phyloP scores from a whole-genome alignment of 2,329 filamentous ascomycete genomes.

The Curvularia spicifera region DNA sequence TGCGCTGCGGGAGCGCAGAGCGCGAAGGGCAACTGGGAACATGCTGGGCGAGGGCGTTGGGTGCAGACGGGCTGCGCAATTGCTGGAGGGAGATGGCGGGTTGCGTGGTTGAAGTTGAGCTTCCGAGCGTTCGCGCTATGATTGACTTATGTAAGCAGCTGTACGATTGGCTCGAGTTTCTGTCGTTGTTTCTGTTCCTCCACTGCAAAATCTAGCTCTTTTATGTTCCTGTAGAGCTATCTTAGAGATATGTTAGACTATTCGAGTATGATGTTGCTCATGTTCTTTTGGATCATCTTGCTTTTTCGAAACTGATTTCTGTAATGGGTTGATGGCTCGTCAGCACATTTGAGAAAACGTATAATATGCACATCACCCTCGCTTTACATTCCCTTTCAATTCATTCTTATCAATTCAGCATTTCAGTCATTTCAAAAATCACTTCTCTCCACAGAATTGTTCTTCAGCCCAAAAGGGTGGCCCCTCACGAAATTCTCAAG shows the following conservation, averaged over 20 bases:
- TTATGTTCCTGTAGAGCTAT: background rate
- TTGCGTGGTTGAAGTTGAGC: conserved; percentile 22
- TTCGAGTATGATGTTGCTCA: background rate
- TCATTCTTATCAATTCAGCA: background rate
- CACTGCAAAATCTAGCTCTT: background rate
- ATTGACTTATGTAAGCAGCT: conserved; percentile 16
- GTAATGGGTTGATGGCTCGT: background rate
- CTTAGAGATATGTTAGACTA: background rate
- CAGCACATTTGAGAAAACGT: background rate
- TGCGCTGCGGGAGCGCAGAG: conserved; percentile 36
- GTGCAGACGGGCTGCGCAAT: conserved; percentile 29
- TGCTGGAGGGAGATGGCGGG: conserved; percentile 10
- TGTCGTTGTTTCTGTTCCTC: background rate
- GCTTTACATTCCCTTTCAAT: background rate
- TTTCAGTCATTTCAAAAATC: background rate
- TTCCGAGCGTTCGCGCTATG: conserved; percentile 22
- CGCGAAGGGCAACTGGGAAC: conserved; percentile 37
- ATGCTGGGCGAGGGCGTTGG: conserved; percentile 26
- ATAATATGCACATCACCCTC: background rate
- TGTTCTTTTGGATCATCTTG: background rate
- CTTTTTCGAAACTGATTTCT: background rate
- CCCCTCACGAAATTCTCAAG: background rate
- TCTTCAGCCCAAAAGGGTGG: too few species aligned
- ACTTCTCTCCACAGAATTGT: too few species aligned
- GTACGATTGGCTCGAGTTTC: conserved; percentile 7